phyloP scores from a whole-genome alignment of 2,329 filamentous ascomycete species.

The Pestalotiopsis sp. region DNA sequence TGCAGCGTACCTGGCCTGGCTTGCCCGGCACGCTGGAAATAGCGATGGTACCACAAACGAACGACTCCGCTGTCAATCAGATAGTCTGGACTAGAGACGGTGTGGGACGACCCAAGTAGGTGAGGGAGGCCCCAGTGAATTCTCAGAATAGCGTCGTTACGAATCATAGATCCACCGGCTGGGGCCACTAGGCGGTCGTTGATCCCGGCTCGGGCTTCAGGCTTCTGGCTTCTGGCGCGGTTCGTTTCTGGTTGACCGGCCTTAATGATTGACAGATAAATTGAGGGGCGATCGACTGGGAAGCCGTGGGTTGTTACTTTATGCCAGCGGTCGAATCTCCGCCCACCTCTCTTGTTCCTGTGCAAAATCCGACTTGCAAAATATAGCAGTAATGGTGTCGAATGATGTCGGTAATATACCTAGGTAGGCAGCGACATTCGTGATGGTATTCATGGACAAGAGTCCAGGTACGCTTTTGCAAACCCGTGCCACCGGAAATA shows the following conservation, averaged over 20 bases:
- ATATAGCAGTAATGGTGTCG: too few relatives aligned
- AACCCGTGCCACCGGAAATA: not conserved
- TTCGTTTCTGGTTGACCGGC: not conserved
- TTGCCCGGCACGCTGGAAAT: not conserved
- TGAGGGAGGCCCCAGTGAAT: not conserved
- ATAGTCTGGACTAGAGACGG: not conserved
- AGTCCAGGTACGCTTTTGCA: not conserved
- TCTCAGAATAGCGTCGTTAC: conserved; percentile 1
- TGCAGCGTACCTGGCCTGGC: too few relatives aligned
- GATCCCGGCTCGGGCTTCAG: not conserved
- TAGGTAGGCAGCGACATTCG: too few relatives aligned
- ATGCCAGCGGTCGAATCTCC: not conserved
- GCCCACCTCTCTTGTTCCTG: too few relatives aligned
- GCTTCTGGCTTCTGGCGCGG: not conserved
- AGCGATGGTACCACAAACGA: not conserved
- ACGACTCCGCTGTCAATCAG: not conserved
- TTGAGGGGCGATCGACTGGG: not conserved
- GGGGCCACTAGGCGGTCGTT: too few relatives aligned
- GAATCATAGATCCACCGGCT: conserved; percentile 5
- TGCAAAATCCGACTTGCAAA: too few relatives aligned
- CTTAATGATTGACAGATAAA: not conserved
- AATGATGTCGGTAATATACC: too few relatives aligned
- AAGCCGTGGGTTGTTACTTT: not conserved
- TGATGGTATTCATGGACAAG: too few relatives aligned
- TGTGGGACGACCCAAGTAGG: not conserved